Evolutionary conservation across 768 basidiomycete species (phyloP), one percentile per base, ranked within the genome.

Genomic region (Floccularia luteovirens): DNA sequence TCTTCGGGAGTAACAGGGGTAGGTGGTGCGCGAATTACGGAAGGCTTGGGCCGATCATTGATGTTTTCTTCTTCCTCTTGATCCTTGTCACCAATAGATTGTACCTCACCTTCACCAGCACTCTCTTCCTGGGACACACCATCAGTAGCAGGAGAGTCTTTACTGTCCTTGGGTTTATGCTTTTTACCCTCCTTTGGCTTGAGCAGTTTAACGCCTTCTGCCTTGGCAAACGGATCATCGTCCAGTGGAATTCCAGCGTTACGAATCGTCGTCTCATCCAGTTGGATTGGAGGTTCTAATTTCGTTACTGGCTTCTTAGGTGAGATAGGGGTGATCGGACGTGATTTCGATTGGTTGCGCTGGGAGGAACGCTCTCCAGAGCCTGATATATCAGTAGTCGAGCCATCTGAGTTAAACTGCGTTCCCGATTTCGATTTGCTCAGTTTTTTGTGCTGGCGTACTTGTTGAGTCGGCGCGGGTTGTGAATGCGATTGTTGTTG

Each of bases 191-290:
- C 17, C 24, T 51, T 31, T 3, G 59, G 53, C 36, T 56, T 60
- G 25, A 75, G 24, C 62, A 81, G 53, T 49, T 52, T 70, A 5
- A 80, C 76, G 13, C 74, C 76, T 28, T 71, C 69, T 0, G 54
- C 57, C 49, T 69, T 71, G 7, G 77, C 78, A 55, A 81, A 80
- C 3, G 79, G 72, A 51, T 75, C 74, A 36, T 69, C 70, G 31
- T 70, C 67, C 28, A 70, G 54, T 20, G 66, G 61, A 4, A 73
- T 53, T 5, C 65, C 66, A 19, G 60, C 57, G 38, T 56, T 51
- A 19, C 54, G 41, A 13, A 57, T 55, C 3, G 51, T 47, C n/a
- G 53, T 51, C 6, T 55, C 53, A 17, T 59, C 58, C n/a, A 58
- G 31, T 28, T 54, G 54, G 11, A 54, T 43, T 5, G 50, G 28